These are phyloP conservation scores for Nigrograna mackinnonii DNA, from an alignment of 2,329 filamentous ascomycete species.

Conservation along the genomic window DNA sequence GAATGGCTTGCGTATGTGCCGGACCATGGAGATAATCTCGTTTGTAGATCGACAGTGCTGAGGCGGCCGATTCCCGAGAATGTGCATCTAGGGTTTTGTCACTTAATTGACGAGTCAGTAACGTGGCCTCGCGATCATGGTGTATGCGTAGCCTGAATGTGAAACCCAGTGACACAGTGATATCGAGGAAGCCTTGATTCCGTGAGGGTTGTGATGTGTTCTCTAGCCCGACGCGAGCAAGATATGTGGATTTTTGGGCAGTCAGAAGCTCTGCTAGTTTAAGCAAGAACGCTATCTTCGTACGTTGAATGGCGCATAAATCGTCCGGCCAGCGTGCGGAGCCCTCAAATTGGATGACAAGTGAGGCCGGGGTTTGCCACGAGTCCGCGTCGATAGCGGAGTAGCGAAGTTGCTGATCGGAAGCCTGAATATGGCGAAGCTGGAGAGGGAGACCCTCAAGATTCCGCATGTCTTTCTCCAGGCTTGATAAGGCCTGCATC, in stretches of 20 bases:
- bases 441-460: constrained; percentile 87
- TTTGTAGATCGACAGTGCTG: constrained; percentile 71
- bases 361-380: constrained; percentile 65
- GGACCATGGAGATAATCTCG: constrained; percentile 73
- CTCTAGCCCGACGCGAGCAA: constrained; percentile 77
- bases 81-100: constrained; percentile 70
- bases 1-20: constrained; percentile 79
- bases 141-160: constrained; percentile 86
- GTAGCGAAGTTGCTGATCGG: constrained; percentile 74
- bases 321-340: constrained; percentile 95
- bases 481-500: constrained; percentile 68
- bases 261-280: constrained; percentile 75
- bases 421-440: constrained; percentile 76
- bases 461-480: constrained; percentile 77
- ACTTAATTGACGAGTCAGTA: constrained; percentile 78
- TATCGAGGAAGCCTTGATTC: constrained; percentile 82
- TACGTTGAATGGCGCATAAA: constrained; percentile 85
- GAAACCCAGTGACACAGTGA: constrained; percentile 72
- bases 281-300: constrained; percentile 85
- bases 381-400: constrained; percentile 62
- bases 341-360: constrained; percentile 88
- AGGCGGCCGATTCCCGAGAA: constrained; percentile 69
- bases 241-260: constrained; percentile 62
- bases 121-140: constrained; percentile 80
- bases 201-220: constrained; percentile 69